These are phyloP conservation scores for Ruellia speciosa DNA, from an alignment of 305 asterid genomes.

Conservation along the genomic window DNA sequence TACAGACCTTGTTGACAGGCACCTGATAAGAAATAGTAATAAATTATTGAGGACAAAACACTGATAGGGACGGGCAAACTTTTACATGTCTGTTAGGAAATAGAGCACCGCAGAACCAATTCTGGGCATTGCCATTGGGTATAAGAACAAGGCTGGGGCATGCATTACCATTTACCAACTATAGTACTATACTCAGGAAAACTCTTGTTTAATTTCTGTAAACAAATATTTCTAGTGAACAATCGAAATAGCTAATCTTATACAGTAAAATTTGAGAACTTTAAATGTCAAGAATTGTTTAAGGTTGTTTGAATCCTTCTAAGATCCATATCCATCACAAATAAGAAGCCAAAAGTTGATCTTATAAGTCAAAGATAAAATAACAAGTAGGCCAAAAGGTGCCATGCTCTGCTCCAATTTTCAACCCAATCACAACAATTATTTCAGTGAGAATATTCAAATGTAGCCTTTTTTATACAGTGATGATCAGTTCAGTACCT, in stretches of 20 bases:
- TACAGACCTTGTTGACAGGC: conserved; percentile 84
- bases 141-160: conserved; percentile 16
- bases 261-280: conserved; percentile 2
- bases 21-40: conserved; percentile 44
- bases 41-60: conserved; percentile 19
- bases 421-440: neutral
- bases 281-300: conserved; percentile 9
- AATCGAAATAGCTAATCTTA: conserved; percentile 8
- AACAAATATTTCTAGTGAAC: neutral
- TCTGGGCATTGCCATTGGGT: no score
- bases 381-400: neutral
- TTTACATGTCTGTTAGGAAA: neutral
- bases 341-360: conserved; percentile 6
- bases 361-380: conserved; percentile 5
- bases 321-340: conserved; percentile 9
- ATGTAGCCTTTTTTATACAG: neutral
- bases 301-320: conserved; percentile 1
- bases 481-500: no score
- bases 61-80: no score
- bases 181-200: neutral
- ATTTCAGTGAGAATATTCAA: neutral
- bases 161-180: conserved; percentile 14
- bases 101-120: conserved; percentile 13
- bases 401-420: neutral
- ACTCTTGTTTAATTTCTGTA: neutral